Base-by-base conservation (phyloP, 1,284 basidiomycete genomes). In the Somion occarium region DNA sequence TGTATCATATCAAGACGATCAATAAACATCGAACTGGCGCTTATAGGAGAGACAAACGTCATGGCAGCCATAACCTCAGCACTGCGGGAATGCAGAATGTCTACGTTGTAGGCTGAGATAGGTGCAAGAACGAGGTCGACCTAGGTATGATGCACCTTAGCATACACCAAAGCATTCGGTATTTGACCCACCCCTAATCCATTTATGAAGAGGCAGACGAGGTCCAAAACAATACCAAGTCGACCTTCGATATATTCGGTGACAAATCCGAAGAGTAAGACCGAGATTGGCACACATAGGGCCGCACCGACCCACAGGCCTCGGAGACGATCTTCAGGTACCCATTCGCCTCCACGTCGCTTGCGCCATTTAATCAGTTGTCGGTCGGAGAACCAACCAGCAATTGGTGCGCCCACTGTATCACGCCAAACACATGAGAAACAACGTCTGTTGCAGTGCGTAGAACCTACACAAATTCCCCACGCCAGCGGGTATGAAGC, bases 241-340 rank as follows among this genome's bases (percentile, higher is more conserved):
- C 53, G 64, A 5, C 75, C 73, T 3, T 59, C 61, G 12, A 81
- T 59, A 55, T 70, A 78, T 27, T 59, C 57, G 22, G 64, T 69
- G 27, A 68, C 60, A 5, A 72, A 39, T 0, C 67, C 71, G 2
- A 62, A 66, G 3, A 64, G 53, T 15, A 73, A 53, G 1, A 72
- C 62, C 2, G 73, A 71, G 5, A 69, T 19, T 0, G 78, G 78
- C 18, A 78, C 65, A 34, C 82, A 56, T 4, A 79, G 25, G 0
- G 67, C 67, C 0, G 70, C 69, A 12, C 79, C 82, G 38, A 80
- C 61, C 0, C 71, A 69, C 0, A 75, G 19, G 25, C 12, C 79
- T 9, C 73, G 68, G 22, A 86, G 69, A 3, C 84, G 71, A 58
- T 85, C 85, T 61, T 88, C 85, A 0, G 83, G 81, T 2, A 72